Evolutionary conservation across 495 filamentous ascomycete genomes (phyloP).

Genomic region (Tuber borchii): DNA sequence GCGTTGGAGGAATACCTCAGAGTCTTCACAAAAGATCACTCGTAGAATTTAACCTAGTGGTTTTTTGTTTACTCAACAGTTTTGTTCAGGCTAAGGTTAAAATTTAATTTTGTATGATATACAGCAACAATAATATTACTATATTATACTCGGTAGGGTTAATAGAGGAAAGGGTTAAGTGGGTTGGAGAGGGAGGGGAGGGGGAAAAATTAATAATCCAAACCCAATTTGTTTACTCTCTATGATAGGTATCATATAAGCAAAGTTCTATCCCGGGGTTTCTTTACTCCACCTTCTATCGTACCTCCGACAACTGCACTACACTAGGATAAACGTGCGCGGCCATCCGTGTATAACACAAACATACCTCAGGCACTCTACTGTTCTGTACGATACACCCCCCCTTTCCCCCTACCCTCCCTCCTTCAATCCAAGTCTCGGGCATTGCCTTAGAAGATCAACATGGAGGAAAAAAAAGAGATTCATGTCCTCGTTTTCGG

Average conservation of each 20-base stretch:
- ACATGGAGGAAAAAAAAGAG: constrained; percentile 7
- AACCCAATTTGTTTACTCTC: background rate
- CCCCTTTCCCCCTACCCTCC: too few species aligned
- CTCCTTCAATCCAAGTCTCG: background rate
- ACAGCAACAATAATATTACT: too few species aligned
- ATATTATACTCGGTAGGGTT: too few species aligned
- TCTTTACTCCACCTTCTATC: background rate
- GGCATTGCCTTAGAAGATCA: background rate
- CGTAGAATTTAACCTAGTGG: background rate
- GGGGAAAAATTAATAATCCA: background rate
- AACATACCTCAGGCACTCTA: background rate
- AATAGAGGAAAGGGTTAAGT: background rate
- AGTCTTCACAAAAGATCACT: background rate
- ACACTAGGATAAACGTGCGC: background rate
- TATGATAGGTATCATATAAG: background rate
- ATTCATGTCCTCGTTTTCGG: constrained; percentile 22
- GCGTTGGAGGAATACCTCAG: too few species aligned
- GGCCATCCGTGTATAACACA: background rate
- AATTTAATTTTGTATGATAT: background rate
- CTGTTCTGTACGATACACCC: background rate
- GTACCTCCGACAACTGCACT: background rate
- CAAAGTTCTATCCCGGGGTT: background rate
- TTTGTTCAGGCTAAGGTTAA: background rate
- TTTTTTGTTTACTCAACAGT: background rate
- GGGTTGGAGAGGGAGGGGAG: background rate